Evolutionary conservation across 2,329 filamentous ascomycete species (phyloP).

Genomic region (Oidium heveae): DNA sequence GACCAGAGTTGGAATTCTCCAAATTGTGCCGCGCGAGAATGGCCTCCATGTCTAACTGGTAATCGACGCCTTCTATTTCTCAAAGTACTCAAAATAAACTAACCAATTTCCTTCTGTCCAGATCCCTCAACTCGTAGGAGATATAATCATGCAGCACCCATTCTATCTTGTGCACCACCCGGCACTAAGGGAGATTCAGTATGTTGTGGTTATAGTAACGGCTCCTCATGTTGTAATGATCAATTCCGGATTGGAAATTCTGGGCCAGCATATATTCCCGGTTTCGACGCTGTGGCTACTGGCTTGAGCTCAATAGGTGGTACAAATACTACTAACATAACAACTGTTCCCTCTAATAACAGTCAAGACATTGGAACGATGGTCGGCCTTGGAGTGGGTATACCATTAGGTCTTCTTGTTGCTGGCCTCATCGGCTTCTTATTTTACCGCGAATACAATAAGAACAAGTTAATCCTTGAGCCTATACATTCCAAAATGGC

Average conservation of each 20-base stretch:
- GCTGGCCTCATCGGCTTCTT: slow-evolving; percentile 4
- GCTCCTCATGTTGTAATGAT: slow-evolving; percentile 2
- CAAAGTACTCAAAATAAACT: no score
- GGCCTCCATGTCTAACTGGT: slow-evolving; percentile 4
- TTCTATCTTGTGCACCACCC: slow-evolving; percentile 3
- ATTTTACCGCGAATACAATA: slow-evolving; percentile 4
- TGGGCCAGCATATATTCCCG: slow-evolving; percentile 4
- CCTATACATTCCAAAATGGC: not conserved
- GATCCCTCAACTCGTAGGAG: slow-evolving; percentile 3
- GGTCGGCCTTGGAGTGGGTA: slow-evolving; percentile 5
- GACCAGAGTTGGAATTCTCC: slow-evolving; percentile 5
- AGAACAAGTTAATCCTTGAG: not conserved
- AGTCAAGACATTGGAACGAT: slow-evolving; percentile 3
- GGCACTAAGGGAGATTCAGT: slow-evolving; percentile 1
- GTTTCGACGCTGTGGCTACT: slow-evolving; percentile 2
- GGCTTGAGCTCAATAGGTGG: not conserved
- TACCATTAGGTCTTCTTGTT: slow-evolving; percentile 5
- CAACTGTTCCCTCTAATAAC: not conserved
- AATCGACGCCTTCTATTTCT: not conserved
- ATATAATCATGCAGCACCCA: slow-evolving; percentile 1
- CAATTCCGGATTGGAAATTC: slow-evolving; percentile 2
- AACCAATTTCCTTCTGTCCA: not conserved
- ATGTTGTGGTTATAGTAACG: slow-evolving; percentile 3
- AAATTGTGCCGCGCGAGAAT: slow-evolving; percentile 4
- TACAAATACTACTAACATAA: not conserved